Evolutionary conservation across 805 yeast species (phyloP).

Genomic region (Candida awuae): DNA sequence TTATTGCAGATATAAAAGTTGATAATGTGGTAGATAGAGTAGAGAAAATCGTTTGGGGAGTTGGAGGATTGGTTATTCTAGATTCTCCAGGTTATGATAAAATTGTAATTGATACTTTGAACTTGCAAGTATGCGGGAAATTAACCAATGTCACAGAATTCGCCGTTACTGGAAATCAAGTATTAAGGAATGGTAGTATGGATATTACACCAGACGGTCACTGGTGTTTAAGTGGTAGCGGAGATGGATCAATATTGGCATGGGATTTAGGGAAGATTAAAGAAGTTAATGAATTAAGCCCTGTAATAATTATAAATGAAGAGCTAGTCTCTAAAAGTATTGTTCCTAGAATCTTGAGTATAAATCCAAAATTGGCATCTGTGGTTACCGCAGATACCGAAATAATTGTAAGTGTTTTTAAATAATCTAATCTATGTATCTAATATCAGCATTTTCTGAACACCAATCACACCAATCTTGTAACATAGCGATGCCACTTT

Average conservation of each 20-base stretch:
- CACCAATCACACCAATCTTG: conserved; percentile 63
- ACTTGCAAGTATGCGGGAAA: conserved; percentile 16
- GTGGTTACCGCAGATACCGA: conserved; percentile 60
- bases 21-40: conserved; percentile 2
- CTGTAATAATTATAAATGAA: conserved; percentile 5
- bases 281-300: conserved; percentile 1
- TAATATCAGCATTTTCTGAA: conserved; percentile 55
- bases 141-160: conserved; percentile 43
- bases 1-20: conserved; percentile 34
- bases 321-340: conserved; percentile 8
- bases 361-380: conserved; percentile 54
- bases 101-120: conserved; percentile 34
- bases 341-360: conserved; percentile 43
- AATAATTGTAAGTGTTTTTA: conserved; percentile 34
- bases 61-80: conserved; percentile 57
- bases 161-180: conserved; percentile 15
- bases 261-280: conserved; percentile 36
- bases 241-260: conserved; percentile 42
- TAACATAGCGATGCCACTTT: conserved; percentile 40
- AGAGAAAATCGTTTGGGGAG: conserved; percentile 32
- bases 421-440: conserved; percentile 47
- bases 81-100: conserved; percentile 47
- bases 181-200: conserved; percentile 47
- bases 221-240: conserved; percentile 52
- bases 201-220: conserved; percentile 63